These are phyloP conservation scores for Cystobasidium tubakii DNA, from an alignment of 768 basidiomycete genomes.

Conservation along the genomic window DNA sequence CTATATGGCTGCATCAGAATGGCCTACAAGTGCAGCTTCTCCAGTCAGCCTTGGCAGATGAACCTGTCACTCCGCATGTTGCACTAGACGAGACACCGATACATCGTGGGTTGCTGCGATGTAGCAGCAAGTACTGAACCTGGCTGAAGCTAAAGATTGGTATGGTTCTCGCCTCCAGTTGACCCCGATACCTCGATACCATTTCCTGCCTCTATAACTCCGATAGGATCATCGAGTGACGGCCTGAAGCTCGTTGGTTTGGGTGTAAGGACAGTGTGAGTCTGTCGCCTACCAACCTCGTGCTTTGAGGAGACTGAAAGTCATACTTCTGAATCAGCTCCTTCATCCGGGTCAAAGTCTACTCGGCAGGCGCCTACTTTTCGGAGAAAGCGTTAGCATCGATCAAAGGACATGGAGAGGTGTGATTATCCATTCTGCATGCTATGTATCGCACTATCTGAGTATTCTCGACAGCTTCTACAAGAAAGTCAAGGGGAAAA, in stretches of 20 bases:
- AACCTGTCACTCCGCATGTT: background rate
- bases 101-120: constrained; percentile 27
- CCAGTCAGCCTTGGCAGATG: constrained; percentile 6
- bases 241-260: constrained; percentile 49
- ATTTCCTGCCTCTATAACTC: constrained; percentile 45
- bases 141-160: background rate
- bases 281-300: background rate
- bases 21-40: background rate
- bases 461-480: background rate
- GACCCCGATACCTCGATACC: constrained; percentile 50
- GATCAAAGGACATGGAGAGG: constrained; percentile 36
- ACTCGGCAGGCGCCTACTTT: constrained; percentile 51
- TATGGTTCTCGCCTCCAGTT: constrained; percentile 38
- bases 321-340: constrained; percentile 26
- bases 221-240: background rate
- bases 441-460: background rate
- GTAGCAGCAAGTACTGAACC: background rate
- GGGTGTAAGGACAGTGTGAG: constrained; percentile 51
- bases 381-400: constrained; percentile 39
- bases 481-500: constrained; percentile 1
- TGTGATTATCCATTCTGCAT: no score
- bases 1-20: background rate
- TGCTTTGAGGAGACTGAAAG: background rate
- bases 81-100: constrained; percentile 31
- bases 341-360: constrained; percentile 51